These are phyloP conservation scores for Glycyrrhiza uralensis DNA, from an alignment of 306 rosid genomes.

Conservation along the genomic window DNA sequence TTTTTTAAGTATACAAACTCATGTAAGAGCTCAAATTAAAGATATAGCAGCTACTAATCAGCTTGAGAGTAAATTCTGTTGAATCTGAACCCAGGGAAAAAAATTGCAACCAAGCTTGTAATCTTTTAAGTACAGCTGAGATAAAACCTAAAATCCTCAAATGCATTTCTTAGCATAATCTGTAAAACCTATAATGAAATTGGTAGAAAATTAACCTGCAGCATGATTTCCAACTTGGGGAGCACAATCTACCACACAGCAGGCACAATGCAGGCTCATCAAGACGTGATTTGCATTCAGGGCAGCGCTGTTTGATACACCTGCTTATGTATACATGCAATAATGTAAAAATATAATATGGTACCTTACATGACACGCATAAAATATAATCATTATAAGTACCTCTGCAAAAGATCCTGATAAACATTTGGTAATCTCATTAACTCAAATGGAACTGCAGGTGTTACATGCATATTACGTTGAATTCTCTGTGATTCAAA, in stretches of 20 bases:
- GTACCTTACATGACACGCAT: neutral
- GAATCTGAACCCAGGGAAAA: neutral
- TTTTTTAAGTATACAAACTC: neutral
- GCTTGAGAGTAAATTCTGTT: neutral
- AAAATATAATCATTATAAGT: conserved; percentile 16
- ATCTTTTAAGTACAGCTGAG: neutral
- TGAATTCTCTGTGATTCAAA: conserved; percentile 40
- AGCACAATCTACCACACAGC: conserved; percentile 87
- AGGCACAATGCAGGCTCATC: conserved; percentile 93
- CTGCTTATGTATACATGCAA: conserved; percentile 39
- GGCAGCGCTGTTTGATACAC: conserved; percentile 77
- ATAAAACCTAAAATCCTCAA: neutral
- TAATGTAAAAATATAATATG: neutral
- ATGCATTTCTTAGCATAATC: conserved; percentile 5
- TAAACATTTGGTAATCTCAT: conserved; percentile 80
- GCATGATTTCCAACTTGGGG: conserved; percentile 81
- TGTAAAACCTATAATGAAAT: neutral
- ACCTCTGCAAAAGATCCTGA: conserved; percentile 95
- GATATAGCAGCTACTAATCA: conserved; percentile 2
- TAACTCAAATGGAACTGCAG: conserved; percentile 81
- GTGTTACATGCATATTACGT: conserved; percentile 52
- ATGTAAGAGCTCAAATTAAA: neutral
- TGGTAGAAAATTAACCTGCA: conserved; percentile 64
- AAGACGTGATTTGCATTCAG: conserved; percentile 55
- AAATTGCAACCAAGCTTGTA: neutral